Conservation (phyloP, 2,329 filamentous ascomycete genomes). For the Trichocomaceae sp. region DNA sequence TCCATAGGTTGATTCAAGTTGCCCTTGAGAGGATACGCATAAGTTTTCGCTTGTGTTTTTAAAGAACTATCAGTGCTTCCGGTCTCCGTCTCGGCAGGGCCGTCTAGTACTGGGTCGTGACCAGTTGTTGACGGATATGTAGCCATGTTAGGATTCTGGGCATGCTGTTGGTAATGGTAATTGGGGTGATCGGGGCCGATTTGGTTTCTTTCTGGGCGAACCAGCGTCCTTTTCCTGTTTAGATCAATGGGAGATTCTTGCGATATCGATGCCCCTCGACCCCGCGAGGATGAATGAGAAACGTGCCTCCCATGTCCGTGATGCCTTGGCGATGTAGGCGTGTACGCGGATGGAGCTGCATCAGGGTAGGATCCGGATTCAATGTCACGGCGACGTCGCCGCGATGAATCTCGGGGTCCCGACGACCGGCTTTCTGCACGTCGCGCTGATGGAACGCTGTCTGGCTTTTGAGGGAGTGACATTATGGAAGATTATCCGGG, state of each 20-base stretch:
- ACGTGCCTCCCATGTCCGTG: conserved; percentile 9
- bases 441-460: conserved; percentile 50
- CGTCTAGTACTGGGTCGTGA: conserved; percentile 79
- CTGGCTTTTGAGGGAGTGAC: conserved; percentile 56
- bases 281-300: conserved; percentile 10
- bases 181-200: conserved; percentile 86
- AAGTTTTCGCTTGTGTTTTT: conserved; percentile 37
- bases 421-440: conserved; percentile 51
- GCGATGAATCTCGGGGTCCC: conserved; percentile 61
- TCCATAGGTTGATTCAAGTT: conserved; percentile 40
- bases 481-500: conserved; percentile 24
- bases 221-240: conserved; percentile 74
- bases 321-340: conserved; percentile 32
- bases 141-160: conserved; percentile 84
- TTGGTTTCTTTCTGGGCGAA: conserved; percentile 79
- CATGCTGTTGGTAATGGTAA: conserved; percentile 92
- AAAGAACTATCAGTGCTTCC: conserved; percentile 57
- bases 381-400: conserved; percentile 63
- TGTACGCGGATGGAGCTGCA: conserved; percentile 26
- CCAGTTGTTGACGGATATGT: conserved; percentile 86
- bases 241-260: not conserved
- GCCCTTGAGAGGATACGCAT: conserved; percentile 30
- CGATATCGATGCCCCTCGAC: not conserved
- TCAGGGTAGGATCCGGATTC: conserved; percentile 54
- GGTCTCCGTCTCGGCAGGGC: conserved; percentile 46